Evolutionary conservation across 345 rosid species (phyloP), one percentile per base, ranked within the genome.

Genomic region (Heritiera fomes): DNA sequence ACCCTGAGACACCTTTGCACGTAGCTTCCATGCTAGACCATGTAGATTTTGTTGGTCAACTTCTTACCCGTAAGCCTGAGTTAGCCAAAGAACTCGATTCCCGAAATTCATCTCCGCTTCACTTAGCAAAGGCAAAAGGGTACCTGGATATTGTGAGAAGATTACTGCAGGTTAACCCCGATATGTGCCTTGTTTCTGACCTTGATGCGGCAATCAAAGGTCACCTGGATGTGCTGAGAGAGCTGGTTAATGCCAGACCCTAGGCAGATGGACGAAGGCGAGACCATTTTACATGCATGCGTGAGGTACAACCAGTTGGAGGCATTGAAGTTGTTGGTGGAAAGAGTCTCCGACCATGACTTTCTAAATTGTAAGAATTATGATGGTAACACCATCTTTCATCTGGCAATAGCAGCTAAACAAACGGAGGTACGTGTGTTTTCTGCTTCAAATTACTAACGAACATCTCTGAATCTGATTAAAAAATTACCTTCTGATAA

Each of bases 111-210:
- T 52, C 81, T 28, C 79, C 85, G 3, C 87, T 84, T 52, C 83
- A 84, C 85, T 65, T 82, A 55, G 87, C 85, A 12, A n/a, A 85
- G 6, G 85, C 79, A 12, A 77, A 84, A 30, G 87, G 87, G 49
- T 76, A 77, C 53, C 11, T 74, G 1, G 52, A 77, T 30, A 63
- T 84, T 17, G 77, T 50, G 12, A 23, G 41, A 3, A 32, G 9
- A 9, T 64, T 84, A 15, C 63, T 84, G 17, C 3, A 41, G 3
- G 77, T 41, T 23, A 23, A 60, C 74, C 79, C 71, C 8, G 79
- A 75, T 15, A 40, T 75, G 67, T 78, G 83, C 13, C 43, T 45
- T 53, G 77, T 59, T 20, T 20, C 49, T 72, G 80, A 84, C 58
- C 56, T 46, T 14, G 84, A 84, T 46, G 83, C 83, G 17, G 85